phyloP scores from a whole-genome alignment of 176 grass and related monocot species.

The Aegilops longissima region DNA sequence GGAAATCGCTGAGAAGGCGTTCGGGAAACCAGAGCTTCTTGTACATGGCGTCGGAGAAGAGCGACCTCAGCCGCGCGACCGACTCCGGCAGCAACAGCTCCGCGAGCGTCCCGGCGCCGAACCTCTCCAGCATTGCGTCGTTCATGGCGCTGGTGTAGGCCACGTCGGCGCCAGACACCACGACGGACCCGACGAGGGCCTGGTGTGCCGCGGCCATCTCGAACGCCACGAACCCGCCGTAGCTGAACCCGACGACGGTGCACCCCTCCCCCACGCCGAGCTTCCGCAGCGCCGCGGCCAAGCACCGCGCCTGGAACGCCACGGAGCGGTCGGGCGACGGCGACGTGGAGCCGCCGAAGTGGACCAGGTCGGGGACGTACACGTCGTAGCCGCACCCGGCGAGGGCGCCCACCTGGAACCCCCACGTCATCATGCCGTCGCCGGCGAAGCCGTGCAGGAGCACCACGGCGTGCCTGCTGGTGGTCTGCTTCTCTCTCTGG shows the following conservation, averaged over 20 bases:
- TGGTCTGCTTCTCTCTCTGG: background rate
- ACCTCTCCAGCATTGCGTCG: constrained; percentile 7
- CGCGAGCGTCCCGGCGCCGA: constrained; percentile 26
- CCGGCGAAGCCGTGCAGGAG: constrained; percentile 63
- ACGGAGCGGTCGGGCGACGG: constrained; percentile 12
- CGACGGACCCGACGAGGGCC: constrained; percentile 25
- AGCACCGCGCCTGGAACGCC: constrained; percentile 44
- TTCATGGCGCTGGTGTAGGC: constrained; percentile 29
- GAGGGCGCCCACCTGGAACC: constrained; percentile 33
- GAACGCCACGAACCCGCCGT: constrained; percentile 59
- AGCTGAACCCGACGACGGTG: constrained; percentile 60
- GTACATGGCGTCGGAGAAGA: constrained; percentile 18
- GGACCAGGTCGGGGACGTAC: constrained; percentile 69
- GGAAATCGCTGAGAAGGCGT: background rate
- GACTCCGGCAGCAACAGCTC: constrained; percentile 44
- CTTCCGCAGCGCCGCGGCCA: constrained; percentile 10
- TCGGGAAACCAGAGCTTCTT: constrained; percentile 44
- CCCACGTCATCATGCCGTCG: constrained; percentile 59
- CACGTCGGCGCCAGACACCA: constrained; percentile 35
- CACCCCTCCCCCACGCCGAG: constrained; percentile 45
- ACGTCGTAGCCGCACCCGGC: constrained; percentile 37
- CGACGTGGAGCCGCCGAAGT: constrained; percentile 49
- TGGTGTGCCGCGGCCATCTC: constrained; percentile 45
- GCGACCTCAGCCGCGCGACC: constrained; percentile 16
- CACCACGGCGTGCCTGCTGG: constrained; percentile 31